Evolutionary conservation across 208 protist species (phyloP).

Genomic region (Leishmania mexicana): DNA sequence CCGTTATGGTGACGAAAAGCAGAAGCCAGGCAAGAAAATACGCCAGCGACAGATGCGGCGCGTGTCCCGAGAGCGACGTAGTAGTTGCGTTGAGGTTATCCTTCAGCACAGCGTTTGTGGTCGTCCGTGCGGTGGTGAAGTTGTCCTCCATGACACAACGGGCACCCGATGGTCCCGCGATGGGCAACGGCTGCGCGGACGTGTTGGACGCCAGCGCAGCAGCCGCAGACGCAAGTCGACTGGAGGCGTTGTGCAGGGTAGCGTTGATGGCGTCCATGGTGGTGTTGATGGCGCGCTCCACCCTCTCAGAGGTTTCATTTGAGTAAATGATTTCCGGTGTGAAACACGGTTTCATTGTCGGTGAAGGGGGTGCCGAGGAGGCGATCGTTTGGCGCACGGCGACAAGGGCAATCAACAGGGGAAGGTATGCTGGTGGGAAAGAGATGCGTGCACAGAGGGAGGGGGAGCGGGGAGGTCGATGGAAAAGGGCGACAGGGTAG

Average conservation of each 20-base stretch:
- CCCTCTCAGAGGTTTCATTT: neutral
- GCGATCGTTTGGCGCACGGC: neutral
- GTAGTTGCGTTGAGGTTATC: constrained; percentile 18
- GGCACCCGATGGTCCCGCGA: neutral
- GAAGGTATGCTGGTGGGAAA: neutral
- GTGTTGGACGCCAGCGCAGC: neutral
- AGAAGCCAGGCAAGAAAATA: constrained; percentile 42
- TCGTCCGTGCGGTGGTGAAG: neutral
- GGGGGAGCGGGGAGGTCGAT: neutral
- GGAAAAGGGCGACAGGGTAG: neutral
- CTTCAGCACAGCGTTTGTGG: neutral
- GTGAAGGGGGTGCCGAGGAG: neutral
- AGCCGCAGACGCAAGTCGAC: neutral
- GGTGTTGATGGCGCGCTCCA: neutral
- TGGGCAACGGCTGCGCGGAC: neutral
- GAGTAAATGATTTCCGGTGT: neutral
- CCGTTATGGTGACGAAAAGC: constrained; percentile 39
- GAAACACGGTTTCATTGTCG: neutral
- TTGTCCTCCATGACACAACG: neutral
- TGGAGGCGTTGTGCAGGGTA: neutral
- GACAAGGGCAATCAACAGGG: neutral
- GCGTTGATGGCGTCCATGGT: neutral
- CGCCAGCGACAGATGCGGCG: constrained; percentile 23
- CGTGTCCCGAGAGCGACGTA: constrained; percentile 24
- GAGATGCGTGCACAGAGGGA: neutral